phyloP scores from a whole-genome alignment of 139 green algal genomes.

The Limnomonas spitsbergensis region DNA sequence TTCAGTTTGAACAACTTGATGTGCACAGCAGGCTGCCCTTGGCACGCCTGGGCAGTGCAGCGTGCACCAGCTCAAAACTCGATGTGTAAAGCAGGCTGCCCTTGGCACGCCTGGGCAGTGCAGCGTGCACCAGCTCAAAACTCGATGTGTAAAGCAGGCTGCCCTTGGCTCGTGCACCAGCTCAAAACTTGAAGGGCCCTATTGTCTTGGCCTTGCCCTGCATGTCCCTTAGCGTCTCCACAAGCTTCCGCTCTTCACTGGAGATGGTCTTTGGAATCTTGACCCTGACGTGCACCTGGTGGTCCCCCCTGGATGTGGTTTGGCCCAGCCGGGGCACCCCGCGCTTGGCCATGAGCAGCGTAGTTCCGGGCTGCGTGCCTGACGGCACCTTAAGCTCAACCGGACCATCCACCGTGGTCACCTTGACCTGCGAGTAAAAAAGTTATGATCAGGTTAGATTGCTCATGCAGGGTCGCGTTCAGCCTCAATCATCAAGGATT shows the following conservation, averaged over 20 bases:
- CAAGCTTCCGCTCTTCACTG: constrained; percentile 82
- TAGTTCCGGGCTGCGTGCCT: constrained; percentile 95
- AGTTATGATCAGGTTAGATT: neutral
- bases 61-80: no score
- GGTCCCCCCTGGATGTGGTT: constrained; percentile 77
- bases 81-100: no score
- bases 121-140: no score
- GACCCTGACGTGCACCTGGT: constrained; percentile 86
- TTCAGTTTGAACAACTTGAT: no score
- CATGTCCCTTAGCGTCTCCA: constrained; percentile 86
- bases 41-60: no score
- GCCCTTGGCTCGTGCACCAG: no score
- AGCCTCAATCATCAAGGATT: neutral
- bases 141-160: no score
- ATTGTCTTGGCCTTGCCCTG: constrained; percentile 50
- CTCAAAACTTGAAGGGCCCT: constrained; percentile 52
- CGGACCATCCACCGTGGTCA: constrained; percentile 86
- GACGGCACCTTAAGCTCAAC: constrained; percentile 96
- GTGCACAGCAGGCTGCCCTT: no score
- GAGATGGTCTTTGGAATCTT: constrained; percentile 85
- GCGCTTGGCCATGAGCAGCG: constrained; percentile 94
- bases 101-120: no score
- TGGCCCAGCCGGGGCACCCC: constrained; percentile 87
- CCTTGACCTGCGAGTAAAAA: constrained; percentile 56
- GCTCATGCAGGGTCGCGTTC: neutral